phyloP scores from a whole-genome alignment of 257 asterid species.

The Ophiorrhiza pumila region DNA sequence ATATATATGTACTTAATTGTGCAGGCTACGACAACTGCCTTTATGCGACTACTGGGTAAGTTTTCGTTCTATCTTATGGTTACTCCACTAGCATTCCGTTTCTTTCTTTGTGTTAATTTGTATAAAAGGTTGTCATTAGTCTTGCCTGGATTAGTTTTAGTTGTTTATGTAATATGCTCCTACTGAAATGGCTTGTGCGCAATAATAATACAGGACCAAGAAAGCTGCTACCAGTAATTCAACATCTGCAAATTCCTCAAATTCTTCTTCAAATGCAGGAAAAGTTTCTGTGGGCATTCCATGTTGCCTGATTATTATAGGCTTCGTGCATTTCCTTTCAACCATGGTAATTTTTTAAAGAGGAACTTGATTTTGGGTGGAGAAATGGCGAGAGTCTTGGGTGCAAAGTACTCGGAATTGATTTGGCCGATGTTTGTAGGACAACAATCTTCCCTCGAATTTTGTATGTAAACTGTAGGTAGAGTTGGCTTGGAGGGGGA shows the following conservation, averaged over 20 bases:
- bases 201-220: conserved; percentile 47
- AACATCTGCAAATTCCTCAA: conserved; percentile 37
- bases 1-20: conserved; percentile 14
- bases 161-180: background rate
- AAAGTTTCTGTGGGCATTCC: conserved; percentile 20
- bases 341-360: background rate
- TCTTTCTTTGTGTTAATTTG: background rate
- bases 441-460: conserved; percentile 7
- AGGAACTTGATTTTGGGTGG: background rate
- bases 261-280: conserved; percentile 38
- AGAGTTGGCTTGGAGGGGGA: conserved; percentile 12
- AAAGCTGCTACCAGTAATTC: conserved; percentile 47
- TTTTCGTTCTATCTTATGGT: background rate
- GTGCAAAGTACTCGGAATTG: no score
- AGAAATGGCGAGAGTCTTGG: no score
- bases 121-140: background rate
- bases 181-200: background rate
- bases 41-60: conserved; percentile 64
- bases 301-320: conserved; percentile 37
- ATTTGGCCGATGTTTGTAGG: conserved; percentile 4
- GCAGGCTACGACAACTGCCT: conserved; percentile 91
- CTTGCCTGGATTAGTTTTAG: background rate
- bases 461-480: conserved; percentile 16
- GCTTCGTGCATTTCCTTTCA: conserved; percentile 37
- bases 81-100: background rate